phyloP scores from a whole-genome alignment of 345 rosid genomes.

The Citrus trifoliata region DNA sequence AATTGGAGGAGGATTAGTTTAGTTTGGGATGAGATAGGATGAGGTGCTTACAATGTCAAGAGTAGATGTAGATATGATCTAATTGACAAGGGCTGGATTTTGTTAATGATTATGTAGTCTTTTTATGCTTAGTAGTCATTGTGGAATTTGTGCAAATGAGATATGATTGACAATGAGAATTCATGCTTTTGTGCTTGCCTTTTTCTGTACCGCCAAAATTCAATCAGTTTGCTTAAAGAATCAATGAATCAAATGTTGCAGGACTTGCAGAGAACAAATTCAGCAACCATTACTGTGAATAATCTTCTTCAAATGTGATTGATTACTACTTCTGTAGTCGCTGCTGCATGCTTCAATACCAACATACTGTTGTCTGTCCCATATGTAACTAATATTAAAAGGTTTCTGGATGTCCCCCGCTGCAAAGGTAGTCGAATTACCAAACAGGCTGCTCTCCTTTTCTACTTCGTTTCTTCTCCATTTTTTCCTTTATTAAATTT shows the following conservation, averaged over 20 bases:
- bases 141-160: not conserved
- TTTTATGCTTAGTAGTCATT: not conserved
- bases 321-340: not conserved
- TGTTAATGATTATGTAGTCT: too few species aligned
- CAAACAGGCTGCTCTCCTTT: conserved; percentile 13
- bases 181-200: not conserved
- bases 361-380: not conserved
- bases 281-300: conserved; percentile 87
- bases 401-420: conserved; percentile 14
- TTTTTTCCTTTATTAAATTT: conserved; percentile 7
- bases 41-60: too few species aligned
- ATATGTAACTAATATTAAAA: conserved; percentile 15
- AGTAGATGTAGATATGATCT: too few species aligned
- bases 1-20: not conserved
- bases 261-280: conserved; percentile 97
- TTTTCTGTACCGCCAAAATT: not conserved
- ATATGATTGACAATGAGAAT: not conserved
- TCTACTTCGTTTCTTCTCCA: not conserved
- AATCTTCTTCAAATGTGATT: conserved; percentile 93
- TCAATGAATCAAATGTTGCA: conserved; percentile 35
- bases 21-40: not conserved
- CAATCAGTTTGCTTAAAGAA: not conserved
- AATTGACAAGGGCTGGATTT: too few species aligned
- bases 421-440: conserved; percentile 17
- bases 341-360: not conserved